A percentile compares a stretch with the other conserved stretches of the same genome.
Evolutionary conservation across 2,329 filamentous ascomycete species (phyloP).

Genomic region (Aspergillus quadricinctus): DNA sequence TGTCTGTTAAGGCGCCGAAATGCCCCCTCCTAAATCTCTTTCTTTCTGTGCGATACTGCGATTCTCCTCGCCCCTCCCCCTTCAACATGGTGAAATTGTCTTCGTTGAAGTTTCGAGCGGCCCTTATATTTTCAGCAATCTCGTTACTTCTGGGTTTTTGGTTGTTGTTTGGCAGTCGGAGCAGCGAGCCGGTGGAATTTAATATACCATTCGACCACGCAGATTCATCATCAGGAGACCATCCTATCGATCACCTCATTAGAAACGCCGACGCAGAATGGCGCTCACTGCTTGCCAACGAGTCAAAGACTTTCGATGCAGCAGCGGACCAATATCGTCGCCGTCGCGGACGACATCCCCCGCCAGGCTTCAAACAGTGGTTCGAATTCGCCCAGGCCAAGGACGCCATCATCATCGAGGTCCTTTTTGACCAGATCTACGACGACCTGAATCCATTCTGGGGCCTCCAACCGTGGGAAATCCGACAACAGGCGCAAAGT

Average conservation of each 20-base stretch:
- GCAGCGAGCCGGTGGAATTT: too few relatives aligned
- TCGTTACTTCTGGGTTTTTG: constrained; percentile 1
- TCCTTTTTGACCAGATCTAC: constrained; percentile 51
- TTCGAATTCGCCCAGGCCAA: constrained; percentile 41
- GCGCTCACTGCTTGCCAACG: constrained; percentile 16
- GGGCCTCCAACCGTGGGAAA: constrained; percentile 39
- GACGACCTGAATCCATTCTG: constrained; percentile 48
- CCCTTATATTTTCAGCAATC: background rate
- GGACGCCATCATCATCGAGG: constrained; percentile 44
- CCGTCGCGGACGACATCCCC: constrained; percentile 46
- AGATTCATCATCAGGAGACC: too few relatives aligned
- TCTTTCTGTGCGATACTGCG: too few relatives aligned
- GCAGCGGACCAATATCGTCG: constrained; percentile 42
- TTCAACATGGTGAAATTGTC: too few relatives aligned
- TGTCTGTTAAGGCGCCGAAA: too few relatives aligned
- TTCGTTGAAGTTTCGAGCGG: too few relatives aligned
- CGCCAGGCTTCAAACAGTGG: constrained; percentile 49
- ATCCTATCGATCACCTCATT: background rate
- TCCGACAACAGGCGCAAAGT: constrained; percentile 39
- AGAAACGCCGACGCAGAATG: constrained; percentile 11
- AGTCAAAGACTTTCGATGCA: constrained; percentile 32
- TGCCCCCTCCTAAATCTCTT: too few relatives aligned
- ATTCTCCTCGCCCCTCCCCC: too few relatives aligned
- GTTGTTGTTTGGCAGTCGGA: background rate
- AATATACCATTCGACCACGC: too few relatives aligned